phyloP scores from a whole-genome alignment of 2,329 filamentous ascomycete species.

The Dactylellina parvicollis region DNA sequence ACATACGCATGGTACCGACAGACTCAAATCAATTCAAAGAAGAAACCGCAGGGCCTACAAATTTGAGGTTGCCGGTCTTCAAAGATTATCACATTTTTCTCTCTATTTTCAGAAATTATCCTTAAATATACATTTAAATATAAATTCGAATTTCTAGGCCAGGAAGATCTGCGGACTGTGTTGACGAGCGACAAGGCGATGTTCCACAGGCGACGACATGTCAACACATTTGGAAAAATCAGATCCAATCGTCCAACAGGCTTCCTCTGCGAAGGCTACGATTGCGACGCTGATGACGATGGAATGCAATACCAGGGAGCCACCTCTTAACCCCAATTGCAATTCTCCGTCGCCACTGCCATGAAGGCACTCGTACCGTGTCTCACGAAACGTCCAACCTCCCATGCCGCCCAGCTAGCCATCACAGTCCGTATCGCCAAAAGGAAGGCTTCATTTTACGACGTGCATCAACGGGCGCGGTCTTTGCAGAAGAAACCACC shows the following conservation, averaged over 20 bases:
- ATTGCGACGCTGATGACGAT: background rate
- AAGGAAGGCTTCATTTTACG: background rate
- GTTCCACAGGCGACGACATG: slow-evolving; percentile 3
- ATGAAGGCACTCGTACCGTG: slow-evolving; percentile 19
- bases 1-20: slow-evolving; percentile 40
- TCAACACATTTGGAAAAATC: slow-evolving; percentile 17
- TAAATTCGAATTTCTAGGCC: background rate
- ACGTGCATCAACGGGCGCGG: background rate
- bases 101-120: background rate
- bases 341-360: slow-evolving; percentile 2
- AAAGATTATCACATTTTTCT: slow-evolving; percentile 1
- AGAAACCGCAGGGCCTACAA: slow-evolving; percentile 54
- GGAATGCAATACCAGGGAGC: slow-evolving; percentile 8
- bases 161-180: no score
- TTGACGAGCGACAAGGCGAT: background rate
- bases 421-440: background rate
- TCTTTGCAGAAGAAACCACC: background rate
- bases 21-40: slow-evolving; percentile 43
- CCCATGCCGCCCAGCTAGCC: background rate
- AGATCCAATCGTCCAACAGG: background rate
- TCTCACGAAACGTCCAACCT: slow-evolving; percentile 18
- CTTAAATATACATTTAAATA: no score
- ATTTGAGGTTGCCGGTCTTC: slow-evolving; percentile 53
- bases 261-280: background rate
- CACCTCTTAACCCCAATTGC: background rate